These are phyloP conservation scores for Guadua angustifolia DNA, from an alignment of 176 grass and related monocot genomes.

Conservation along the genomic window DNA sequence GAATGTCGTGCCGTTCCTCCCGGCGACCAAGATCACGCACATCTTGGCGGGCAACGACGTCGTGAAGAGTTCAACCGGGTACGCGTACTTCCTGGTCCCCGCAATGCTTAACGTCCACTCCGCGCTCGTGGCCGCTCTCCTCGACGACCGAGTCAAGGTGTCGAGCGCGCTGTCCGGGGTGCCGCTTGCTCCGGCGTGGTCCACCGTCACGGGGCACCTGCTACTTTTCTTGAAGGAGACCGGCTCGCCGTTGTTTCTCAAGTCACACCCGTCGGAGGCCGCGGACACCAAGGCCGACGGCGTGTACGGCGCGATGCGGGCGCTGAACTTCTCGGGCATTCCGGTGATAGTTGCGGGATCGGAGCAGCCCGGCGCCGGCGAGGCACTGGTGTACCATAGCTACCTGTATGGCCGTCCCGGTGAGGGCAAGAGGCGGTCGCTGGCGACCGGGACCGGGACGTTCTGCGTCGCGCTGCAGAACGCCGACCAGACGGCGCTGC, in stretches of 20 bases:
- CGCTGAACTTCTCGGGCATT: constrained; percentile 30
- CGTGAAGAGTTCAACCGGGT: background rate
- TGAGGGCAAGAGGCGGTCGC: constrained; percentile 22
- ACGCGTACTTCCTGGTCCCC: constrained; percentile 42
- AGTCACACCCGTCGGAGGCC: background rate
- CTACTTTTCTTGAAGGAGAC: constrained; percentile 40
- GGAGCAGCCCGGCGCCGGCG: background rate
- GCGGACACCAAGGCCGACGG: constrained; percentile 26
- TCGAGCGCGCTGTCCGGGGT: constrained; percentile 27
- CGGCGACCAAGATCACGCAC: constrained; percentile 43
- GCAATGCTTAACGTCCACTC: constrained; percentile 48
- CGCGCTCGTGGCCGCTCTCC: constrained; percentile 38
- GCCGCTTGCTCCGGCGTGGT: background rate
- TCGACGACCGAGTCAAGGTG: constrained; percentile 48
- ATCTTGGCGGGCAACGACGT: constrained; percentile 41
- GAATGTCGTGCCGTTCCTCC: constrained; percentile 49
- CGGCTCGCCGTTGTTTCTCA: constrained; percentile 52
- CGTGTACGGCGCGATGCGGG: constrained; percentile 41
- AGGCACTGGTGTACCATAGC: constrained; percentile 21
- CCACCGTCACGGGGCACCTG: background rate
- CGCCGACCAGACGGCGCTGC: constrained; percentile 61
- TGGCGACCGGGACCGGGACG: constrained; percentile 42
- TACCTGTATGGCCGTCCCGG: background rate
- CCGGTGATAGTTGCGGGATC: constrained; percentile 31
- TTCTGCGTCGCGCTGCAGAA: constrained; percentile 84